phyloP scores from a whole-genome alignment of 2,329 filamentous ascomycete species.

The Trichoderma lentiforme region DNA sequence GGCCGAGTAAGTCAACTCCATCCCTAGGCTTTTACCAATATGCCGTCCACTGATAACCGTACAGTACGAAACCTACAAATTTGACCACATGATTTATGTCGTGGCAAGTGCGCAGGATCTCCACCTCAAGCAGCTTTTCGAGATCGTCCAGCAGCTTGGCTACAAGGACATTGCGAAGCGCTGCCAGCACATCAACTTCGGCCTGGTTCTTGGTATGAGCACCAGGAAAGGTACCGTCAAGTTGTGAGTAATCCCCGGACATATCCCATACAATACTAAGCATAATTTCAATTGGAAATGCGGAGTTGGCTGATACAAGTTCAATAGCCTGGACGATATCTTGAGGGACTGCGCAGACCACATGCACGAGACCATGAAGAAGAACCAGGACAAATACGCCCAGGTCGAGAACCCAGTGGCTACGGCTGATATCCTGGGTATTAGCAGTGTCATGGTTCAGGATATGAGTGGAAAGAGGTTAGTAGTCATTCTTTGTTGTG shows the following conservation, averaged over 20 bases:
- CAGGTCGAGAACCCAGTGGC: constrained; percentile 81
- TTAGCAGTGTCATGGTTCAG: constrained; percentile 95
- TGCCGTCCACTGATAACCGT: not conserved
- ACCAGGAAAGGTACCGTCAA: constrained; percentile 72
- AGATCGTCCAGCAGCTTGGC: constrained; percentile 70
- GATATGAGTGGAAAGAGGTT: constrained; percentile 94
- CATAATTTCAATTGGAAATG: not conserved
- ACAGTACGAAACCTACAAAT: constrained; percentile 55
- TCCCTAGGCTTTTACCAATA: no score
- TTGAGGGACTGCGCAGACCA: constrained; percentile 72
- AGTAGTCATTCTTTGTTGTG: constrained; percentile 25
- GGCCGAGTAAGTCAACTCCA: constrained; percentile 43
- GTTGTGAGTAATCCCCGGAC: constrained; percentile 41
- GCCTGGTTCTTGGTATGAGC: constrained; percentile 66
- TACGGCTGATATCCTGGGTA: constrained; percentile 84
- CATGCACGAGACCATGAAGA: constrained; percentile 97
- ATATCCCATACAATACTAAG: not conserved
- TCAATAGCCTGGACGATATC: constrained; percentile 37
- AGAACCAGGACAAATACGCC: constrained; percentile 84
- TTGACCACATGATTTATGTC: constrained; percentile 79
- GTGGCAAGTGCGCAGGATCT: constrained; percentile 69
- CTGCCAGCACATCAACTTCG: constrained; percentile 72
- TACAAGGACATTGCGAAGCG: constrained; percentile 63
- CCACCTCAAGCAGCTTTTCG: constrained; percentile 72
- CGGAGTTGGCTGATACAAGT: not conserved